Conservation (phyloP, 495 filamentous ascomycete genomes). For the Trichocladium uniseriatum region DNA sequence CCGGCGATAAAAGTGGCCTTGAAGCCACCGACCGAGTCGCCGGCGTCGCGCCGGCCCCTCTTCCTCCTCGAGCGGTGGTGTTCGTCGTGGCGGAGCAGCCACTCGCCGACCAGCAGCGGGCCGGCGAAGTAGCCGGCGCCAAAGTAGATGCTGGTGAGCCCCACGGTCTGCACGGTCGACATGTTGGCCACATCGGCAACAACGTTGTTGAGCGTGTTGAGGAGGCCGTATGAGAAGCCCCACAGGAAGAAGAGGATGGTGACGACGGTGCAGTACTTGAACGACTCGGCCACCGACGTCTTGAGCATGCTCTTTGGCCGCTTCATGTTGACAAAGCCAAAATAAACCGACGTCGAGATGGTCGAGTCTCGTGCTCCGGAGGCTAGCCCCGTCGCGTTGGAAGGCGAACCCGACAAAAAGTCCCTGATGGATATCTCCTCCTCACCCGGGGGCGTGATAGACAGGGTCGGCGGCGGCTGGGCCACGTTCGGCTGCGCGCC, state of each 20-base stretch:
- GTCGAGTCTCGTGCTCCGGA: too few species aligned
- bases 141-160: conserved; percentile 25
- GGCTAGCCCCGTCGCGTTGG: too few species aligned
- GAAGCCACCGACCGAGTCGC: conserved; percentile 39
- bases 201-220: conserved; percentile 38
- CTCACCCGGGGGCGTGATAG: neutral
- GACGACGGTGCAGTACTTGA: conserved; percentile 48
- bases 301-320: conserved; percentile 69
- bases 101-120: conserved; percentile 55
- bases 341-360: conserved; percentile 43
- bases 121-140: conserved; percentile 55
- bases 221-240: conserved; percentile 72
- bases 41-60: neutral
- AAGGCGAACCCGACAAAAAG: conserved; percentile 13
- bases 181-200: conserved; percentile 27
- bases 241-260: conserved; percentile 77
- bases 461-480: neutral
- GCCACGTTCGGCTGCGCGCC: neutral
- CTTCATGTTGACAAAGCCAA: conserved; percentile 79
- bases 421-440: conserved; percentile 21
- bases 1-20: conserved; percentile 58
- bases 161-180: conserved; percentile 26
- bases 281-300: conserved; percentile 35
- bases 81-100: conserved; percentile 52
- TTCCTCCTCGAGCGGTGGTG: conserved; percentile 22